Base-by-base conservation (phyloP, 2,329 filamentous ascomycete species). In the Xylariaceae sp. region DNA sequence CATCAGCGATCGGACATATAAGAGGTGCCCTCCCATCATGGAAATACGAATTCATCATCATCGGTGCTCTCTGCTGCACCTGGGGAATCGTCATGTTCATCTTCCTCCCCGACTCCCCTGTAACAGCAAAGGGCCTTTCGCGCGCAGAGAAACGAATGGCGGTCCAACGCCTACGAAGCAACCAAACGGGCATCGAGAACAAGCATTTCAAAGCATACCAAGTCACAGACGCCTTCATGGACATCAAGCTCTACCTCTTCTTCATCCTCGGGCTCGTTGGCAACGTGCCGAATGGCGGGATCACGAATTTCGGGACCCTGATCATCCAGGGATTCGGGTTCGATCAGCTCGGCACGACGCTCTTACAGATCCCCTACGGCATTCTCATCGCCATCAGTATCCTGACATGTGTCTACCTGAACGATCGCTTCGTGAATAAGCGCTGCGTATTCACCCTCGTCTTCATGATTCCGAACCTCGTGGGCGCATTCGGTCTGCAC, bases 311-410 rank as follows among this genome's bases (percentile, higher is more conserved):
- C 63, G 81, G 80, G 54, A 84, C 81, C 0, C 74, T 85, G 53
- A 82, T 86, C 53, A 84, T 85, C 64, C 70, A 82, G 58, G 81
- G 81, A 1, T 79, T 82, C 52, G 81, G 81, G 0, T 85, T 80
- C 69, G 75, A 74, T 1, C 79, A 80, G 0, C 73, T 82, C 5
- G 76, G 77, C 1, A 84, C 82, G 3, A 81, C 80, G 0, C 71
- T 85, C 1, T 75, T 84, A 71, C 78, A 80, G 66, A 76, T 85
- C 44, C 76, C 81, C 1, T 66, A 67, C 56, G 67, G 68, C 1
- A 39, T 67, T 8, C 51, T 70, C 11, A 66, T 70, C 18, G 67
- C 67, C 2, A 62, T 65, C 18, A 61, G 63, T 45, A 64, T 68
- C 35, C 47, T 68, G 13, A 48, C 56, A 30, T 64, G 67, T 55